Conservation (phyloP, 352 stramenopile species). For the Pythium phragmitis region DNA sequence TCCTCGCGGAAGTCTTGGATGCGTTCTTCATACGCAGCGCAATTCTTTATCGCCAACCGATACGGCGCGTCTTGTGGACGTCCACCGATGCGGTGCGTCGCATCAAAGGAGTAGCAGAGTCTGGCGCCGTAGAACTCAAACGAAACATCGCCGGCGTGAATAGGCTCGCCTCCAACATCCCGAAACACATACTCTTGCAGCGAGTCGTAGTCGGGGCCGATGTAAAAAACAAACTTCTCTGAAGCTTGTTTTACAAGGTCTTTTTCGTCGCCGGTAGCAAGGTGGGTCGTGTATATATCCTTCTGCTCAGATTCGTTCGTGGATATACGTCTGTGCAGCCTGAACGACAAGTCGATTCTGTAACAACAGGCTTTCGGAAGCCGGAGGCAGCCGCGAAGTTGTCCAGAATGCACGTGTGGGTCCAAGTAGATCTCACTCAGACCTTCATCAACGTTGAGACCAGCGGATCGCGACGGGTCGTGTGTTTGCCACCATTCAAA, state of each 20-base stretch:
- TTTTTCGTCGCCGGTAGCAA: constrained; percentile 14
- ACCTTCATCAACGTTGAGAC: constrained; percentile 29
- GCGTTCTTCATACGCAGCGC: constrained; percentile 43
- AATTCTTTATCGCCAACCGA: constrained; percentile 19
- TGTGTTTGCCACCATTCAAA: constrained; percentile 67
- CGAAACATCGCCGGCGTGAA: constrained; percentile 30
- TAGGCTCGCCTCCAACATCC: constrained; percentile 37
- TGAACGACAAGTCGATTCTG: constrained; percentile 36
- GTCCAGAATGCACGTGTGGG: not conserved
- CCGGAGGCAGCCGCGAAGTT: constrained; percentile 30
- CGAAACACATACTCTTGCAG: constrained; percentile 46
- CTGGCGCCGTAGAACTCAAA: constrained; percentile 66
- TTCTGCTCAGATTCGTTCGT: not conserved
- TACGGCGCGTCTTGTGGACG: constrained; percentile 11
- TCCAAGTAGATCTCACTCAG: constrained; percentile 28
- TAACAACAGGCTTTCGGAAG: constrained; percentile 60
- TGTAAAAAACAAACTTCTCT: constrained; percentile 39
- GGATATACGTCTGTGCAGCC: constrained; percentile 7
- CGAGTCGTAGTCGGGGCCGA: constrained; percentile 58
- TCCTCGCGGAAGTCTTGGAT: constrained; percentile 70
- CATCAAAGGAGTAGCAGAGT: constrained; percentile 66
- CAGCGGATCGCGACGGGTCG: constrained; percentile 37
- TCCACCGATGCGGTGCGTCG: constrained; percentile 25
- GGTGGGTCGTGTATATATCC: not conserved
- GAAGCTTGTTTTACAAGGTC: constrained; percentile 6